Evolutionary conservation across 306 rosid species (phyloP), one percentile per base, ranked within the genome.

Genomic region (Herpetospermum pedunculosum): DNA sequence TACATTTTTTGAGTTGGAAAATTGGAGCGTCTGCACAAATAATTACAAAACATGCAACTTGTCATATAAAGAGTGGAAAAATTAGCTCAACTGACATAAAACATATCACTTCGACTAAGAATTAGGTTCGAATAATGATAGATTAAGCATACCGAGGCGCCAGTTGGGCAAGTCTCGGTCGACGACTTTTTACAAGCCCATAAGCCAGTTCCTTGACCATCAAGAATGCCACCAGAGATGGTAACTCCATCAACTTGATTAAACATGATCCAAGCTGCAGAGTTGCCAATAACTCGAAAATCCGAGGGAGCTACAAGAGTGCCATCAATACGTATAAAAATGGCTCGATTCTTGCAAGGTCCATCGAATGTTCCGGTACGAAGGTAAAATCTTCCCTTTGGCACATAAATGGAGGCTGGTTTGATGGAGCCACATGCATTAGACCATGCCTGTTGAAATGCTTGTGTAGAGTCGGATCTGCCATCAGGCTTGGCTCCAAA

Each of bases 91-190:
- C n/a, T n/a, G n/a, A n/a, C n/a, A n/a, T n/a, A n/a, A n/a, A n/a
- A n/a, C n/a, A n/a, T n/a, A n/a, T n/a, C n/a, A n/a, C n/a, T n/a
- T n/a, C n/a, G n/a, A n/a, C n/a, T n/a, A n/a, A n/a, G n/a, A n/a
- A n/a, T n/a, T n/a, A n/a, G n/a, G n/a, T n/a, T n/a, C n/a, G n/a
- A n/a, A n/a, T n/a, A n/a, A n/a, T n/a, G n/a, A n/a, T n/a, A n/a
- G n/a, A n/a, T n/a, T n/a, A n/a, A n/a, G n/a, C 79, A 1, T 77
- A 87, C 93, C 81, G 82, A 81, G 30, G 92, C 90, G 55, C 92
- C 96, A 21, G 58, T 68, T 0, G 87, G 92, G 4, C 96, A 89
- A 18, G 2, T 74, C 78, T 74, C 83, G 28, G 82, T 80, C 1
- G n/a, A n/a, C n/a, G n/a, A n/a, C n/a, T n/a, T n/a, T n/a, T n/a